These are phyloP conservation scores for Ogataea minuta DNA, from an alignment of 805 yeast genomes.

Conservation along the genomic window DNA sequence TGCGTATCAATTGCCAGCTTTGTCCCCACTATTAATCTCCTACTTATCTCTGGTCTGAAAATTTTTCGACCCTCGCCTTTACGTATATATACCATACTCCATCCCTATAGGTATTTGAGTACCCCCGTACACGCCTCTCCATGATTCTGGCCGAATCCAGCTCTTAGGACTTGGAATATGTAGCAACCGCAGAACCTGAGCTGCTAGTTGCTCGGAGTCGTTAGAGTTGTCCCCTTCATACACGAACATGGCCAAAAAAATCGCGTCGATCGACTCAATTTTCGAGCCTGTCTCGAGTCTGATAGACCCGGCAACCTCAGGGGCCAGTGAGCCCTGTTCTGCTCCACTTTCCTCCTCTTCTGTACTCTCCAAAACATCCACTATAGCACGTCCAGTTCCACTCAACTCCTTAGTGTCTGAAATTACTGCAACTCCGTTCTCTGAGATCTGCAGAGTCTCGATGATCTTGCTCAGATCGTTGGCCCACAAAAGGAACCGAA, in stretches of 20 bases:
- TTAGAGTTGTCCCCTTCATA: constrained; percentile 87
- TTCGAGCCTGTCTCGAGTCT: background rate
- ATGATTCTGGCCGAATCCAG: constrained; percentile 66
- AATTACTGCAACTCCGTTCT: constrained; percentile 12
- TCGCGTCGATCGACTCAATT: constrained; percentile 9
- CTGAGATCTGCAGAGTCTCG: constrained; percentile 18
- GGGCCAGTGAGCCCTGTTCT: background rate
- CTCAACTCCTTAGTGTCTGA: constrained; percentile 16
- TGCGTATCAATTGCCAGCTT: constrained; percentile 3
- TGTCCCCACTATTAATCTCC: constrained; percentile 3
- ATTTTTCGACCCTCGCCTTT: constrained; percentile 1
- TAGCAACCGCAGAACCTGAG: constrained; percentile 31
- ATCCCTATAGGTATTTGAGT: constrained; percentile 62
- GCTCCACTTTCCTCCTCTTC: background rate
- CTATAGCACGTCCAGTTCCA: constrained; percentile 6
- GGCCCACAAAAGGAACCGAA: constrained; percentile 25
- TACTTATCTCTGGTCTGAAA: constrained; percentile 13
- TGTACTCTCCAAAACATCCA: constrained; percentile 5
- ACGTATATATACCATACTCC: constrained; percentile 71
- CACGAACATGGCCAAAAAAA: constrained; percentile 45
- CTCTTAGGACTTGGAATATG: background rate
- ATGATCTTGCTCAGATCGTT: constrained; percentile 23
- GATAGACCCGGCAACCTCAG: constrained; percentile 1
- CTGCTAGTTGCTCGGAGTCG: constrained; percentile 62
- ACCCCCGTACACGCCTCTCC: constrained; percentile 84